Percentiles rank a stretch among this genome's conserved stretches.
Evolutionary conservation across 2,329 filamentous ascomycete species (phyloP).

Genomic region (Aspergillus persii): DNA sequence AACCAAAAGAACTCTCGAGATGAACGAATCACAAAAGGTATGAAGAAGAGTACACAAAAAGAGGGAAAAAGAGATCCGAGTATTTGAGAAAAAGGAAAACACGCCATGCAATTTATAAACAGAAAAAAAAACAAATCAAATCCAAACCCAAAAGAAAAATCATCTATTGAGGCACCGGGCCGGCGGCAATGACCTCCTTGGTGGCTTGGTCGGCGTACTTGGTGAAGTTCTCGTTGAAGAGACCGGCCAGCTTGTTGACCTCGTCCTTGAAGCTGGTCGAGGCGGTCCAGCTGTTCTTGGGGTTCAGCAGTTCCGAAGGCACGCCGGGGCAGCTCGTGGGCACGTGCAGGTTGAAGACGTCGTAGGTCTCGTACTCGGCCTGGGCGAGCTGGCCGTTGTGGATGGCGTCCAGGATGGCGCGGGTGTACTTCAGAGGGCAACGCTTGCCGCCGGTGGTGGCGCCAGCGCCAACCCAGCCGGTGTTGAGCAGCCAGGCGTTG

Average conservation of each 20-base stretch:
- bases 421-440: slow-evolving; percentile 97
- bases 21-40: slow-evolving; percentile 1
- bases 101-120: slow-evolving; percentile 33
- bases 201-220: slow-evolving; percentile 88
- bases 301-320: slow-evolving; percentile 90
- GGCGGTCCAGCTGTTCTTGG: slow-evolving; percentile 85
- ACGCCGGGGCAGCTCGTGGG: slow-evolving; percentile 88
- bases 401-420: slow-evolving; percentile 96
- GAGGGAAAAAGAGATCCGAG: slow-evolving; percentile 12
- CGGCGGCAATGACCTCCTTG: slow-evolving; percentile 66
- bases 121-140: slow-evolving; percentile 13
- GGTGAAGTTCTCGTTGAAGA: slow-evolving; percentile 97
- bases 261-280: slow-evolving; percentile 79
- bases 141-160: slow-evolving; percentile 13
- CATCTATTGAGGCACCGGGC: slow-evolving; percentile 33
- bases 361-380: slow-evolving; percentile 90
- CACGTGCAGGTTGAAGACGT: slow-evolving; percentile 94
- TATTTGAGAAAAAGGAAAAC: slow-evolving; percentile 19
- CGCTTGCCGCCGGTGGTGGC: slow-evolving; percentile 90
- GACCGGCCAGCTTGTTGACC: slow-evolving; percentile 81
- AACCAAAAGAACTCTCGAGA: not conserved
- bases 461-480: slow-evolving; percentile 92
- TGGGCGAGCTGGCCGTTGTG: slow-evolving; percentile 95
- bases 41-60: not conserved
- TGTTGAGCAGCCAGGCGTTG: slow-evolving; percentile 98